Base-by-base conservation (phyloP, 768 basidiomycete genomes). In the Xanthoconium purpureum region DNA sequence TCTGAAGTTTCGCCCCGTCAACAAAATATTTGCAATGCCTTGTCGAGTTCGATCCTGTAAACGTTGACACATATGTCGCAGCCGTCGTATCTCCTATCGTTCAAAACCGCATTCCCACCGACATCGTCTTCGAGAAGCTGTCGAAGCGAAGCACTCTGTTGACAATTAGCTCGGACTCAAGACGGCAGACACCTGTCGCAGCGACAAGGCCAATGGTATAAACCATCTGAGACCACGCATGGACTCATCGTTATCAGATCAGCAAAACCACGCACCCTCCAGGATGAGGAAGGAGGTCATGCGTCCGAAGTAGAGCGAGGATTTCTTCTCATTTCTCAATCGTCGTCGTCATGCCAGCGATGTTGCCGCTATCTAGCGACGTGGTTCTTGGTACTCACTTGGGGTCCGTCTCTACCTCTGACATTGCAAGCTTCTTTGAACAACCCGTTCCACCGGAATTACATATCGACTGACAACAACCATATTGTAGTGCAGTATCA, bases 101-200 rank as follows among this genome's bases (percentile, higher is more conserved):
- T 49, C 33, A 54, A 55, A 94, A 78, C 37, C 88, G 81, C 63
- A 89, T 81, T 29, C 87, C 87, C 28, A 81, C 79, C 36, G 83
- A 85, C 28, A 85, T 75, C 36, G 93, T 77, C 75, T 95, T 96
- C 55, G 85, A 89, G 57, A 94, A 77, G 66, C 86, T 88, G 66
- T 94, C 93, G 66, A 95, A 91, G 49, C 91, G 82, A 43, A 94
- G 63, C 30, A 91, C 88, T 15, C 84, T 80, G 2, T 91, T 91
- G n/a, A 79, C 61, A 4, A 78, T 77, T 64, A 82, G 78, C 45
- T 40, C 82, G 77, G 68, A 92, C 89, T 73, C 93, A 94, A 3
- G 85, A 88, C 3, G 86, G 82, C 24, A 82, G 81, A 32, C 84
- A 77, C 28, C 82, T 74, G 12, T 75, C 67, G 32, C 86, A 84